Evolutionary conservation across 306 rosid genomes (phyloP).

Genomic region (Rubus parviflorus): DNA sequence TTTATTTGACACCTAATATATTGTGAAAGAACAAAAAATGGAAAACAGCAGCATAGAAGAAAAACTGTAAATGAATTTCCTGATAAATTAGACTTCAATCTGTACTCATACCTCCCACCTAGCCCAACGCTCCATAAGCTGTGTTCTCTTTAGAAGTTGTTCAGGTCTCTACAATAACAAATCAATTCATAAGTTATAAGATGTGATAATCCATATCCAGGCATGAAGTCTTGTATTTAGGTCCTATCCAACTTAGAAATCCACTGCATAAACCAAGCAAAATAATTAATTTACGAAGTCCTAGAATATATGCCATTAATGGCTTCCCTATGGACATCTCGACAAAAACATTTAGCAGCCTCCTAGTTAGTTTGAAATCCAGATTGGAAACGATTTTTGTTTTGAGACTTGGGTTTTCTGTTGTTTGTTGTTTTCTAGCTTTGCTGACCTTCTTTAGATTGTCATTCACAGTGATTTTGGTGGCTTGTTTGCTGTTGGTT

Average conservation of each 20-base stretch:
- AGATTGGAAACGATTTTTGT: not conserved
- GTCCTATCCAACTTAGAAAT: not conserved
- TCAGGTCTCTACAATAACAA: conserved; percentile 76
- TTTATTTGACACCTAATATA: not conserved
- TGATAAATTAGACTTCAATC: conserved; percentile 13
- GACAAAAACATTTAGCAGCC: not conserved
- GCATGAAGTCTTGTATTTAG: conserved; percentile 11
- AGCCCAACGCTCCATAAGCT: conserved; percentile 99
- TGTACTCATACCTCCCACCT: conserved; percentile 89
- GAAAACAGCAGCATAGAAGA: not conserved
- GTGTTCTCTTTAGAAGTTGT: conserved; percentile 88
- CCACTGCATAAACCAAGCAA: conserved; percentile 4
- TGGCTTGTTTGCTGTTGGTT: not conserved
- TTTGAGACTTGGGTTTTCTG: not conserved
- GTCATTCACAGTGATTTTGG: too few species aligned
- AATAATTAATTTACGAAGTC: not conserved
- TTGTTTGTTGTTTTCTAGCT: not conserved
- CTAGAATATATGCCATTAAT: not conserved
- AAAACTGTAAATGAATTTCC: not conserved
- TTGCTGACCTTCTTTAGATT: too few species aligned
- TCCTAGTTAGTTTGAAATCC: not conserved
- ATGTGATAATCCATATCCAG: not conserved
- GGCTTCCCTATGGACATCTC: not conserved
- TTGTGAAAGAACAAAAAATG: not conserved
- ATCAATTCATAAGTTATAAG: conserved; percentile 23